Percentiles rank a stretch among this genome's conserved stretches.
Evolutionary conservation across 192 early-diverging fungal species (phyloP).

Genomic region (Obelidium mucronatum): DNA sequence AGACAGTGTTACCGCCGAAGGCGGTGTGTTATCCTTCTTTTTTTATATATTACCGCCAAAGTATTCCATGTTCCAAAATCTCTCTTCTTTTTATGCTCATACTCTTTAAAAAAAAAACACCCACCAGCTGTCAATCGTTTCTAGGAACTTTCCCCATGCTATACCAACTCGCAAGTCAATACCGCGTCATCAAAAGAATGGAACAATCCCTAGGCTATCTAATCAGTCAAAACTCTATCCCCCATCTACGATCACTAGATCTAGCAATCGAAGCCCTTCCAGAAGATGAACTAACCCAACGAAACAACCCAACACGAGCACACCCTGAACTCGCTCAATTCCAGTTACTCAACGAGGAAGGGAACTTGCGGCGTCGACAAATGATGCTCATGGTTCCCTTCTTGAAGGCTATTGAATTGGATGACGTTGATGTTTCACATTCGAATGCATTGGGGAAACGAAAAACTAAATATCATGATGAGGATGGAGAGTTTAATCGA

Average conservation of each 20-base stretch:
- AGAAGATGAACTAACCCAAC: constrained; percentile 7
- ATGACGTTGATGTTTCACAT: constrained; percentile 9
- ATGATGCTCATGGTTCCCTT: constrained; percentile 33
- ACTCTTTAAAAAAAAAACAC: too few species aligned
- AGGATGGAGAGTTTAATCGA: constrained; percentile 11
- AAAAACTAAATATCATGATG: constrained; percentile 18
- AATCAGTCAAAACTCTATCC: constrained; percentile 4
- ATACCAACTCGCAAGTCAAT: constrained; percentile 16
- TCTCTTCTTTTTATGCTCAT: too few species aligned
- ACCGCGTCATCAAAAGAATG: constrained; percentile 30
- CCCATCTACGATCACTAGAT: constrained; percentile 16
- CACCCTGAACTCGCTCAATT: constrained; percentile 25
- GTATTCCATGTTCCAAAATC: too few species aligned
- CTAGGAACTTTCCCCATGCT: constrained; percentile 9
- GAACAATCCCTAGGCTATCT: constrained; percentile 25
- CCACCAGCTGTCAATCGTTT: constrained; percentile 24
- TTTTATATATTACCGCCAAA: too few species aligned
- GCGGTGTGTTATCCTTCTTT: too few species aligned
- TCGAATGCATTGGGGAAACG: not conserved
- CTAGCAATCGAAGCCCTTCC: constrained; percentile 25
- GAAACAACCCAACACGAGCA: not conserved
- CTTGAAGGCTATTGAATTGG: constrained; percentile 29
- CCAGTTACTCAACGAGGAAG: constrained; percentile 15
- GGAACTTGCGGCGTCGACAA: constrained; percentile 21
- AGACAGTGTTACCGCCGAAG: too few species aligned